Conservation (phyloP, 352 stramenopile genomes). For the Phytopythium vexans region DNA sequence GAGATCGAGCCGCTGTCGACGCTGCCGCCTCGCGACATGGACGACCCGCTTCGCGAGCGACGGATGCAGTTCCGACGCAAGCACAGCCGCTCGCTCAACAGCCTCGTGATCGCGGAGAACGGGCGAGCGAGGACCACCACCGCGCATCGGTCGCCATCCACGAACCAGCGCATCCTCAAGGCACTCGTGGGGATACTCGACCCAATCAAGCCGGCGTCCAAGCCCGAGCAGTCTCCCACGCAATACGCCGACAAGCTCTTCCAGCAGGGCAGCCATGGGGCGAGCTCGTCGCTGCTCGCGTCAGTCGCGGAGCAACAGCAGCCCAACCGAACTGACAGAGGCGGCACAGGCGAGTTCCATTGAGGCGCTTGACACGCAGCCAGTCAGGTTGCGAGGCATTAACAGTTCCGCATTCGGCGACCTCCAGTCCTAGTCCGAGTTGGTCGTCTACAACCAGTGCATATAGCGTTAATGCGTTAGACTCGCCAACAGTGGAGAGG, state of each 20-base stretch:
- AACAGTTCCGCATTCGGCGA: no score
- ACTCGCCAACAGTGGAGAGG: no score
- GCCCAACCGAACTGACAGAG: no score
- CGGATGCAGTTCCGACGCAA: slow-evolving; percentile 11
- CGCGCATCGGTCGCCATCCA: neutral
- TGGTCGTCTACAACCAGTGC: no score
- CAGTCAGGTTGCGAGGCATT: no score
- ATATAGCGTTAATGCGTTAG: no score
- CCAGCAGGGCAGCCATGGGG: neutral
- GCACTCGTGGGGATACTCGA: slow-evolving; percentile 12
- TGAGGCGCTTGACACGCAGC: no score
- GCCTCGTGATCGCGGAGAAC: slow-evolving; percentile 7
- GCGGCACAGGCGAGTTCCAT: no score
- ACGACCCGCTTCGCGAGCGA: neutral
- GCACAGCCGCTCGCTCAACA: slow-evolving; percentile 18
- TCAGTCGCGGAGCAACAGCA: no score
- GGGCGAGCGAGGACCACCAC: neutral
- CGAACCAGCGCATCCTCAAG: slow-evolving; percentile 12
- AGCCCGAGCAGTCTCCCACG: slow-evolving; percentile 16
- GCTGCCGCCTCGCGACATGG: neutral
- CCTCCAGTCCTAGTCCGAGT: no score
- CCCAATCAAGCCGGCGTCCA: slow-evolving; percentile 3
- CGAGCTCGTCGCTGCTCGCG: no score
- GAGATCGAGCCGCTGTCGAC: neutral
- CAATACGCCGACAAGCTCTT: slow-evolving; percentile 25